A percentile compares a stretch with the other conserved stretches of the same genome.
These are phyloP conservation scores for Neospora caninum DNA, from an alignment of 169 alveolate genomes.

Conservation along the genomic window DNA sequence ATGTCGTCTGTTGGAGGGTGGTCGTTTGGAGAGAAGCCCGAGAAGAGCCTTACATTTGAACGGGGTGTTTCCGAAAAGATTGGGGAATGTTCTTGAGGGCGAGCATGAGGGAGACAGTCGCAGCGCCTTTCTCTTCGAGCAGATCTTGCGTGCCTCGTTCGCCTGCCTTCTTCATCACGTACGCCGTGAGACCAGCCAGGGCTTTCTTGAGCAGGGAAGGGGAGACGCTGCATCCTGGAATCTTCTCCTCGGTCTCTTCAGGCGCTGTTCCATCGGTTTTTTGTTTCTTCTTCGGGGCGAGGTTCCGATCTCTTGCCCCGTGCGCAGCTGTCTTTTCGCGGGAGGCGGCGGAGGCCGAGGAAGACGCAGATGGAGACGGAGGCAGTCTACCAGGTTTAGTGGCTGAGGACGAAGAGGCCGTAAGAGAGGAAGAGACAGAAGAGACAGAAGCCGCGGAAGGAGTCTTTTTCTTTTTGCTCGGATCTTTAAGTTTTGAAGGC, in stretches of 20 bases:
- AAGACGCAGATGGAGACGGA: not conserved
- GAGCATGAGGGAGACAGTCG: conserved; percentile 51
- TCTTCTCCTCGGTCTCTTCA: not conserved
- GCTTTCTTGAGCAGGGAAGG: conserved; percentile 11
- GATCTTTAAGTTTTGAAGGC: not conserved
- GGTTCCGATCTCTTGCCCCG: not conserved
- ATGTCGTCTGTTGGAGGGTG: no score
- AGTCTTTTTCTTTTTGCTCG: not conserved
- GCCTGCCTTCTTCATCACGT: conserved; percentile 15
- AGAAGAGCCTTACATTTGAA: conserved; percentile 12
- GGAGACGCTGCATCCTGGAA: not conserved
- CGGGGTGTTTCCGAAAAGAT: conserved; percentile 22
- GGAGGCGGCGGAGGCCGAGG: not conserved
- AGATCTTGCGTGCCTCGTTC: not conserved
- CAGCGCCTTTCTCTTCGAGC: conserved; percentile 8
- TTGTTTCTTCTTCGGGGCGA: not conserved
- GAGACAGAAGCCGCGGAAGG: not conserved
- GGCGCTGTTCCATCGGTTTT: not conserved
- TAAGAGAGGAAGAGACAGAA: no score
- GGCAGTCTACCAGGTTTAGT: not conserved
- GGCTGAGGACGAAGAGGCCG: not conserved
- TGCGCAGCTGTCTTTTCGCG: not conserved
- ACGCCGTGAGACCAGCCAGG: conserved; percentile 28
- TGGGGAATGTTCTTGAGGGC: conserved; percentile 40
- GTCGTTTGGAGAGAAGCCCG: no score